Percentiles rank a stretch among this genome's conserved stretches.
These are phyloP conservation scores for Lodderomyces metapsilosis DNA, from an alignment of 1,139 yeast species.

Conservation along the genomic window DNA sequence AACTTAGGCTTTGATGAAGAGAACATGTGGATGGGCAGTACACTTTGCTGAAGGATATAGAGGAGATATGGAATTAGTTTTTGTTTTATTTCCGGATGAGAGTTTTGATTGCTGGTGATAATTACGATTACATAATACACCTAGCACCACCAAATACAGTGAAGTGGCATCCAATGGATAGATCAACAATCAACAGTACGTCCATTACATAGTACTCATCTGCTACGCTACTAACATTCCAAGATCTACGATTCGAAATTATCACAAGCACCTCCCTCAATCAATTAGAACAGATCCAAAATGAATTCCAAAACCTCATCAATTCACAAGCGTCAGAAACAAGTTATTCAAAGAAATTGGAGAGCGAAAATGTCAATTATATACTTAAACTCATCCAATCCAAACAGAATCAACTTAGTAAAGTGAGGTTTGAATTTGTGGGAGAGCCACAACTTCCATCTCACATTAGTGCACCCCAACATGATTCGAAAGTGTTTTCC, in stretches of 20 bases:
- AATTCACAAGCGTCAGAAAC: background rate
- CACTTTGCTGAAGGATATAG: too few relatives aligned
- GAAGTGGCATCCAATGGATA: background rate
- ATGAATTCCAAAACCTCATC: background rate
- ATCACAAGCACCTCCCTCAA: constrained; percentile 2
- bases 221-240: background rate
- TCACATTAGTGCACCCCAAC: background rate
- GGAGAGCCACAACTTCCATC: constrained; percentile 11
- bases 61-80: background rate
- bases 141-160: background rate
- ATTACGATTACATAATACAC: background rate
- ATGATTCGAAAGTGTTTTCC: background rate
- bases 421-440: constrained; percentile 7
- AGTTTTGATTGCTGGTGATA: background rate
- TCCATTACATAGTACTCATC: background rate
- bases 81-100: background rate
- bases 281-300: constrained; percentile 1
- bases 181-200: background rate
- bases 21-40: too few relatives aligned
- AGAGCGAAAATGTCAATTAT: constrained; percentile 7
- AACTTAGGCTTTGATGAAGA: constrained; percentile 44
- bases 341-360: constrained; percentile 6
- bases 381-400: constrained; percentile 7
- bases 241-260: constrained; percentile 1
- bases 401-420: constrained; percentile 8